Evolutionary conservation across 2,329 filamentous ascomycete species (phyloP), one percentile per base, ranked within the genome.

Genomic region (Diplocarpon rosae): DNA sequence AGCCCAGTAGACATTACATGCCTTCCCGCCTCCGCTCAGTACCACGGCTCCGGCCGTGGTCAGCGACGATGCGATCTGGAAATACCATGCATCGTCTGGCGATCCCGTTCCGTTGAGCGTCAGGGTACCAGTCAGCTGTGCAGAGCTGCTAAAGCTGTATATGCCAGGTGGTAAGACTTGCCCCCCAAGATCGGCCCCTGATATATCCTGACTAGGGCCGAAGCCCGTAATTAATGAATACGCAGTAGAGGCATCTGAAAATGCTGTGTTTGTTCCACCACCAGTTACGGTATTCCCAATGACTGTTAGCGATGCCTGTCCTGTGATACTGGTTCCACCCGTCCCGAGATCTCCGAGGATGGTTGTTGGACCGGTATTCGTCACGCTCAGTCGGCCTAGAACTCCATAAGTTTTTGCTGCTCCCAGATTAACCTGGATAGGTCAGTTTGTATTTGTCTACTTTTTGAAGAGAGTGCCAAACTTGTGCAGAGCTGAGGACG

Each of bases 1-100:
- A 14, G 38, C 28, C 45, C 45, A 47, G 33, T 37, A 47, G 29
- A 47, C 45, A 28, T 39, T 39, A 14, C 38, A 36, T 28, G 38
- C 34, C 2, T 9, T 33, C 32, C 30, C 39, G n/a, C 43, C 34
- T 24, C 37, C 13, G 11, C 36, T 13, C 12, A 47, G 15, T 14
- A 41, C 37, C 12, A 29, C 27, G 3, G 45, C 36, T 11, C 27
- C 33, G n/a, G 36, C 24, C 5, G 37, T 40, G 17, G 37, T 36
- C 16, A 43, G 28, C 2, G 45, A 34, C 13, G 24, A 15, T 27
- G 24, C 45, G 13, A 47, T 47, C n/a, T 43, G 40, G 16, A 47
- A 47, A 15, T 43, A 43, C 45, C 45, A 47, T 29, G 37, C 32
- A 39, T 43, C 45, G 13, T 28, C 11, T 14, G 24, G 15, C 2